Evolutionary conservation across 2,329 filamentous ascomycete species (phyloP), one percentile per base, ranked within the genome.

Genomic region (Microsporum canis): DNA sequence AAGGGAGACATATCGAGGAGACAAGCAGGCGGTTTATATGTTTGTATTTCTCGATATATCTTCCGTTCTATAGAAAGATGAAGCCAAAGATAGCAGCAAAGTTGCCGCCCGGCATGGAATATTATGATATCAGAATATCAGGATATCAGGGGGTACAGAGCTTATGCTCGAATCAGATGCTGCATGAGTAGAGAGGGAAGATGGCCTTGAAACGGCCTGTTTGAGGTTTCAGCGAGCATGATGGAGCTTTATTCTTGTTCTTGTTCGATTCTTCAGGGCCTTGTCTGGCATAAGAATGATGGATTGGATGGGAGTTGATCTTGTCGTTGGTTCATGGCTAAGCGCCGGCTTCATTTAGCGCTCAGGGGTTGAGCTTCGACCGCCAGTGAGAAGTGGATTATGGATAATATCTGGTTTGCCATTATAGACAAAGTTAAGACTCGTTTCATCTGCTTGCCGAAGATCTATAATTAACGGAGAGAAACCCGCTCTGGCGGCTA

Each of bases 261-360:
- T 12, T 27, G 23, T 3, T n/a, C 3, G 39, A n/a, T 43, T n/a
- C 14, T 5, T n/a, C 39, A 23, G 27, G 45, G 17, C 17, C 17
- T 23, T 23, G 17, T 23, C 17, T 23, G 17, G 1, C 17, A 23
- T 23, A 23, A 23, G 5, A n/a, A 31, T n/a, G 49, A 55, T 55
- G 49, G 49, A 55, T 55, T 55, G 49, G 49, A 55, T 36, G n/a
- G 49, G 33, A 36, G 49, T 17, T 34, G 49, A 33, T 36, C 49
- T 49, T 49, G 49, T n/a, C 31, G 2, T 12, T 31, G 49, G 6
- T 36, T 36, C 10, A 36, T 5, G 14, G 49, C 23, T 55, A 55
- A 55, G 31, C 49, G 49, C 49, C 33, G 31, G 49, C 49, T 55
- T 55, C 49, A 55, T 36, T 55, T 55, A 55, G 49, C 49, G 49